Percentiles rank a stretch among this genome's conserved stretches.
Evolutionary conservation across 1,139 yeast genomes (phyloP).

Genomic region (Waltiozyma solani): DNA sequence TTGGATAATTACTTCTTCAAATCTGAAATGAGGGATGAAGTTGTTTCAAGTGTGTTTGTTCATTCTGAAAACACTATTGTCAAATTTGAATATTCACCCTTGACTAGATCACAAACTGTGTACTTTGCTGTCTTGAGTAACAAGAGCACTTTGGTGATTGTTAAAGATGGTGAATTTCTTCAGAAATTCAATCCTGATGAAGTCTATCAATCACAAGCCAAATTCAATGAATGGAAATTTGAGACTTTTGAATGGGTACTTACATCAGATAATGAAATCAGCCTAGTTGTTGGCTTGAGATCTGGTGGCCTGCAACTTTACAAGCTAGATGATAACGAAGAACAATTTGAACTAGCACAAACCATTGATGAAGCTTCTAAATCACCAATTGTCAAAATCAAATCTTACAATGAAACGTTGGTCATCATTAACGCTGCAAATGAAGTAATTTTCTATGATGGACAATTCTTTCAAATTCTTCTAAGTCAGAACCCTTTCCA

Average conservation of each 20-base stretch:
- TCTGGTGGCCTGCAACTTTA: constrained; percentile 8
- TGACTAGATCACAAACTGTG: constrained; percentile 3
- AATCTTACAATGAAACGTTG: background rate
- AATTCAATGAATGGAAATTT: constrained; percentile 9
- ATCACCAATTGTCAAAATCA: constrained; percentile 7
- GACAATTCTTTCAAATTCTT: background rate
- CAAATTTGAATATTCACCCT: constrained; percentile 16
- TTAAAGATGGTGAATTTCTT: constrained; percentile 9
- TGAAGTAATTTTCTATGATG: background rate
- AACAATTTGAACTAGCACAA: background rate
- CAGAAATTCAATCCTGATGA: constrained; percentile 7
- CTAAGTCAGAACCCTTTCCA: constrained; percentile 5
- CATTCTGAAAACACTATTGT: constrained; percentile 5
- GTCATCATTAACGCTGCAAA: background rate
- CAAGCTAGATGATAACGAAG: constrained; percentile 3
- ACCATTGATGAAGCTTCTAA: constrained; percentile 3
- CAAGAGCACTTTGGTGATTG: constrained; percentile 8
- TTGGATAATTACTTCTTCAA: constrained; percentile 7
- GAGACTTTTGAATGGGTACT: constrained; percentile 14
- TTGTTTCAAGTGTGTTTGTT: constrained; percentile 9
- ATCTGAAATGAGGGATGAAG: constrained; percentile 12
- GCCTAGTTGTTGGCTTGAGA: constrained; percentile 11
- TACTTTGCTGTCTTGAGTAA: constrained; percentile 14
- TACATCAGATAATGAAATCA: constrained; percentile 1
- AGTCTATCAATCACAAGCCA: constrained; percentile 5